phyloP scores from a whole-genome alignment of 495 filamentous ascomycete genomes.

The Podospora australis region DNA sequence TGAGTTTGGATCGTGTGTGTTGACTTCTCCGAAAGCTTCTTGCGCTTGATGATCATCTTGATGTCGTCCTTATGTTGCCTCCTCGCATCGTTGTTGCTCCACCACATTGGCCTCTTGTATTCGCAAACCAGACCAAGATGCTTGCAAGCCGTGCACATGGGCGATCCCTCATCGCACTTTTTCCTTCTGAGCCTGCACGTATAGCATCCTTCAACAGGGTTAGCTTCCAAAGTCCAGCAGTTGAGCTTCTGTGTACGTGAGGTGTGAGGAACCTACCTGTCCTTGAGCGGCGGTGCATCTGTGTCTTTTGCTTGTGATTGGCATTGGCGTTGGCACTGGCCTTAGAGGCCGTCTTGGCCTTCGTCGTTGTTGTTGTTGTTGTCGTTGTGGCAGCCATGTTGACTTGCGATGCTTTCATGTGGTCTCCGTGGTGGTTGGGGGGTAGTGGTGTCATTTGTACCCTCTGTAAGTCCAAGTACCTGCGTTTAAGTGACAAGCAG shows the following conservation, averaged over 20 bases:
- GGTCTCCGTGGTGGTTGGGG: slow-evolving; percentile 47
- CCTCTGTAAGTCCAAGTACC: background rate
- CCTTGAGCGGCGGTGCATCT: slow-evolving; percentile 88
- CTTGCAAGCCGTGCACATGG: slow-evolving; percentile 80
- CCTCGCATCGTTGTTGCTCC: slow-evolving; percentile 83
- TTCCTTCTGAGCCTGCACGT: slow-evolving; percentile 92
- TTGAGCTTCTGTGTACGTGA: slow-evolving; percentile 6
- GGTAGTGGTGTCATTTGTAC: slow-evolving; percentile 57
- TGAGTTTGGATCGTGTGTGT: slow-evolving; percentile 49
- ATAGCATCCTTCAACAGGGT: slow-evolving; percentile 71
- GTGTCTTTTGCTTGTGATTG: slow-evolving; percentile 57
- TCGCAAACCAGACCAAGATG: slow-evolving; percentile 83
- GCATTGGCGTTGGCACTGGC: slow-evolving; percentile 41
- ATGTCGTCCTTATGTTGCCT: slow-evolving; percentile 85
- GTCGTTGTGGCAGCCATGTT: slow-evolving; percentile 46
- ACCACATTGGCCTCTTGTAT: slow-evolving; percentile 96
- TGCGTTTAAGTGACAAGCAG: slow-evolving; percentile 25
- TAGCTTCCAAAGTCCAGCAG: slow-evolving; percentile 15
- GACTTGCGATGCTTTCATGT: slow-evolving; percentile 48
- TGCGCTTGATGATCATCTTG: slow-evolving; percentile 95
- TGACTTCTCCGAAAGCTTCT: slow-evolving; percentile 84
- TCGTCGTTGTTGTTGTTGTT: slow-evolving; percentile 36
- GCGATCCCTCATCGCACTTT: slow-evolving; percentile 94
- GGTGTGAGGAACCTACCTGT: slow-evolving; percentile 62
- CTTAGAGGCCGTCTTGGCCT: slow-evolving; percentile 49